phyloP scores from a whole-genome alignment of 805 yeast species.

The Kuraishia hungarica region DNA sequence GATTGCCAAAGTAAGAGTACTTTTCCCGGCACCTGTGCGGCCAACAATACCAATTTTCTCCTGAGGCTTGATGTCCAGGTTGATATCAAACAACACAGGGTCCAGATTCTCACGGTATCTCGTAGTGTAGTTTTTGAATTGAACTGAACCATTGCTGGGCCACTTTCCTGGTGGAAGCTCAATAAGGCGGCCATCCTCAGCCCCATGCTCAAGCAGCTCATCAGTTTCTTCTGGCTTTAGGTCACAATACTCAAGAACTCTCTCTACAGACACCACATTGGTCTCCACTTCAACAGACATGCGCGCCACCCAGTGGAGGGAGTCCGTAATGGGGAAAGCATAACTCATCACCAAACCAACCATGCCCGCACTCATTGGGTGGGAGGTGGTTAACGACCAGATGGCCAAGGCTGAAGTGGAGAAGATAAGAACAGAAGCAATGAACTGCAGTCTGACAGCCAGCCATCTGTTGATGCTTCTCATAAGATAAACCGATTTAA shows the following conservation, averaged over 20 bases:
- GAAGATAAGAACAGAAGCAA: conserved; percentile 49
- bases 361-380: conserved; percentile 47
- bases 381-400: conserved; percentile 25
- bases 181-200: conserved; percentile 18
- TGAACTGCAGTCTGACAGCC: conserved; percentile 48
- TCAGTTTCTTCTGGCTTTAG: conserved; percentile 70
- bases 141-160: conserved; percentile 47
- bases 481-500: conserved; percentile 37
- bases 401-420: conserved; percentile 40
- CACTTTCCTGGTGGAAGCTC: conserved; percentile 40
- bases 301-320: conserved; percentile 49
- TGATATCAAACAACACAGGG: conserved; percentile 45
- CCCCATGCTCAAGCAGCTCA: conserved; percentile 33
- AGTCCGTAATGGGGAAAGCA: conserved; percentile 46
- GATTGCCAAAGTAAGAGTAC: conserved; percentile 51
- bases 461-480: conserved; percentile 61
- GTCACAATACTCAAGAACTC: conserved; percentile 82
- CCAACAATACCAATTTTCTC: conserved; percentile 73
- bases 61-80: conserved; percentile 35
- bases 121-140: conserved; percentile 45
- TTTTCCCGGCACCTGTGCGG: conserved; percentile 73
- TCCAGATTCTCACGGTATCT: conserved; percentile 50
- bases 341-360: conserved; percentile 61
- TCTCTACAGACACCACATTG: conserved; percentile 75
- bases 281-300: conserved; percentile 57